Evolutionary conservation across 371 early-diverging fungal genomes (phyloP).

Genomic region (Mucor sp.): DNA sequence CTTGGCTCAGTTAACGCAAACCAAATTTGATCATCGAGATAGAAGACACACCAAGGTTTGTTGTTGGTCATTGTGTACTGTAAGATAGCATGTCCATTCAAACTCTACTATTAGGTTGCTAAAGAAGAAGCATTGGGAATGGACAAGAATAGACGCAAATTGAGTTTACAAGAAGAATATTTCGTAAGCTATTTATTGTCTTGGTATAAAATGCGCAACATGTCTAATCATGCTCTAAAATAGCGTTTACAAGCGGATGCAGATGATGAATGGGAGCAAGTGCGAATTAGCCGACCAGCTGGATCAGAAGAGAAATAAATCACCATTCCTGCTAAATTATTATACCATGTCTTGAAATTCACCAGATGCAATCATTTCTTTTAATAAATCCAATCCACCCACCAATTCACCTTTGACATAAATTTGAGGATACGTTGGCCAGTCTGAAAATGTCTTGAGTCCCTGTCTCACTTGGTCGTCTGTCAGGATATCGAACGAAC

Average conservation of each 20-base stretch:
- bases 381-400: slow-evolving; percentile 90
- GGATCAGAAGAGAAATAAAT: slow-evolving; percentile 31
- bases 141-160: slow-evolving; percentile 53
- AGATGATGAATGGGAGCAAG: slow-evolving; percentile 57
- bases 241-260: slow-evolving; percentile 55
- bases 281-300: slow-evolving; percentile 47
- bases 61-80: neutral
- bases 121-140: slow-evolving; percentile 69
- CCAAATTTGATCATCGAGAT: slow-evolving; percentile 65
- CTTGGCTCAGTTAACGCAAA: slow-evolving; percentile 60
- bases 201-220: neutral
- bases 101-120: slow-evolving; percentile 39
- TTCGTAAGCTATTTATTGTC: slow-evolving; percentile 36
- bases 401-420: slow-evolving; percentile 95
- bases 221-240: neutral
- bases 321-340: neutral
- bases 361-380: slow-evolving; percentile 6
- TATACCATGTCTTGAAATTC: slow-evolving; percentile 5
- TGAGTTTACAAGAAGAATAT: slow-evolving; percentile 71
- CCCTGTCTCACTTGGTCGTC: slow-evolving; percentile 88
- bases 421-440: slow-evolving; percentile 98
- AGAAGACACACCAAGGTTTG: slow-evolving; percentile 36
- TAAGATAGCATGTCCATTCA: no score
- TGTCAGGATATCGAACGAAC: slow-evolving; percentile 81
- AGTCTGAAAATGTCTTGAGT: slow-evolving; percentile 90